phyloP scores from a whole-genome alignment of 2,329 filamentous ascomycete genomes.

The Talaromyces marneffei region DNA sequence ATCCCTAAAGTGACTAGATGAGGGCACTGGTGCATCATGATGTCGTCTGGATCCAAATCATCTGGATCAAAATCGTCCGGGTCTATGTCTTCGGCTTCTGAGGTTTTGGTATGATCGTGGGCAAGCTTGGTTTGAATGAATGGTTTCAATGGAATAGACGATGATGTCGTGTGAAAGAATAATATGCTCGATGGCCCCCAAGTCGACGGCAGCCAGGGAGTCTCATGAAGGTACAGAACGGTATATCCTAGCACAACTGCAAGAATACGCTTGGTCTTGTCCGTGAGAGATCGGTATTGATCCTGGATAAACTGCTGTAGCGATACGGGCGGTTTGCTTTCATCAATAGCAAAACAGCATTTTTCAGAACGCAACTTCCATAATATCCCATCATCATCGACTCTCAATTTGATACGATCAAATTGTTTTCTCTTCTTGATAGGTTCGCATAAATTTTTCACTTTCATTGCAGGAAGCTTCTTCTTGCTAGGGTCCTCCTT shows the following conservation, averaged over 20 bases:
- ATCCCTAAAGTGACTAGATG: conserved; percentile 11
- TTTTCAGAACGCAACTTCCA: conserved; percentile 10
- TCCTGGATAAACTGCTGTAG: conserved; percentile 6
- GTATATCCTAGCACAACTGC: conserved; percentile 6
- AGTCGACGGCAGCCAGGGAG: background rate
- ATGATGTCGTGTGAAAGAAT: conserved; percentile 7
- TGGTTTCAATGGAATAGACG: conserved; percentile 10
- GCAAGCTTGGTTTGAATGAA: conserved; percentile 7
- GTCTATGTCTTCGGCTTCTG: background rate
- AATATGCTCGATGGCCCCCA: background rate
- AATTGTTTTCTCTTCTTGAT: conserved; percentile 3
- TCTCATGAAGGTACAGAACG: conserved; percentile 7
- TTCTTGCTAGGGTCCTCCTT: background rate
- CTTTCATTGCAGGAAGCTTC: background rate
- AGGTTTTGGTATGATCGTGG: background rate
- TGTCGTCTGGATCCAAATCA: conserved; percentile 8
- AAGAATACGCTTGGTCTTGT: conserved; percentile 8
- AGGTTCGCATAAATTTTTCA: conserved; percentile 6
- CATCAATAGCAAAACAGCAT: conserved; percentile 4
- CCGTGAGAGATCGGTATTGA: conserved; percentile 1
- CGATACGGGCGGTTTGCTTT: conserved; percentile 3
- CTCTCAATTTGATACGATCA: conserved; percentile 3
- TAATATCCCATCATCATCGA: conserved; percentile 3
- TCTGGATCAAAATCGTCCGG: background rate
- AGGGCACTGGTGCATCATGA: conserved; percentile 3